A percentile compares a stretch with the other conserved stretches of the same genome.
Conservation (phyloP, 2,329 filamentous ascomycete species). For the Volutella citrinella region DNA sequence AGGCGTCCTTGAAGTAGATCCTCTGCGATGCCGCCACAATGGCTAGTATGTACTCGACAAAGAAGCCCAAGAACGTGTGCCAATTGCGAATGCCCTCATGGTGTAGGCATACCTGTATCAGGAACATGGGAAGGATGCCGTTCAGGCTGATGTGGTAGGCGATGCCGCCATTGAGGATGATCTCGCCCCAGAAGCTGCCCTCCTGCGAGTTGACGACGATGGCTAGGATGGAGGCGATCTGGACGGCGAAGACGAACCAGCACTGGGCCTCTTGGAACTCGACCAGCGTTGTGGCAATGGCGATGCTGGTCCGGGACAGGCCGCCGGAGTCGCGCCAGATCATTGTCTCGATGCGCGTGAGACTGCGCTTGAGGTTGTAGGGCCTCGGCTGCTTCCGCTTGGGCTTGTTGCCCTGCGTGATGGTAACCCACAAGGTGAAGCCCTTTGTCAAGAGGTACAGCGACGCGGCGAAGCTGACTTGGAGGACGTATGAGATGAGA, state of each 20-base stretch:
- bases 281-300: conserved; percentile 38
- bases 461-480: conserved; percentile 33
- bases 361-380: conserved; percentile 24
- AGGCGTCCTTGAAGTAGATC: conserved; percentile 32
- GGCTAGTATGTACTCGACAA: conserved; percentile 35
- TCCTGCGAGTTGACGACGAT: conserved; percentile 40
- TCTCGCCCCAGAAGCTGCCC: conserved; percentile 38
- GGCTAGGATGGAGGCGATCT: conserved; percentile 38
- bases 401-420: conserved; percentile 25
- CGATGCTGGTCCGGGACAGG: conserved; percentile 35
- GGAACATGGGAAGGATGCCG: conserved; percentile 36
- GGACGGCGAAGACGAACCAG: conserved; percentile 39
- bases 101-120: conserved; percentile 36
- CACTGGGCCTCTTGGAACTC: conserved; percentile 39
- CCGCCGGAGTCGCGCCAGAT: conserved; percentile 36
- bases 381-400: conserved; percentile 16
- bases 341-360: conserved; percentile 34
- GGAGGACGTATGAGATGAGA: conserved; percentile 37
- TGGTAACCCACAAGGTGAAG: conserved; percentile 34
- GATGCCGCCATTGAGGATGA: conserved; percentile 35
- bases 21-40: conserved; percentile 36
- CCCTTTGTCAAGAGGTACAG: conserved; percentile 33
- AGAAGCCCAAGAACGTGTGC: conserved; percentile 39
- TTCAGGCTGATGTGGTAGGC: conserved; percentile 37
- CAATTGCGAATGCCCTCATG: conserved; percentile 39